Conservation (phyloP, 108 stramenopile genomes). For the Skeletonema grethae region DNA sequence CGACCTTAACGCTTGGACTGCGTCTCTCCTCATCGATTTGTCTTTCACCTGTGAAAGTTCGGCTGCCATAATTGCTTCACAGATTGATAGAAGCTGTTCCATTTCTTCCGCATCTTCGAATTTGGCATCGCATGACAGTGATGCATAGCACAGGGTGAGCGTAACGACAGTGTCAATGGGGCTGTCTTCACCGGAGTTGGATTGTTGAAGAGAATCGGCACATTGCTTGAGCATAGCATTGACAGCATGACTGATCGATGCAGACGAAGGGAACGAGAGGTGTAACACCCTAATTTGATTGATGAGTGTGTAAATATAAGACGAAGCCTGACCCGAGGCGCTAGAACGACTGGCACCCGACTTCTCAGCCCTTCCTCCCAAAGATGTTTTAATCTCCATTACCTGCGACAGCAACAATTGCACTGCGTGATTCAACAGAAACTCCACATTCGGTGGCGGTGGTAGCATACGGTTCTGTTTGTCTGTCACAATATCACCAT, state of each 20-base stretch:
- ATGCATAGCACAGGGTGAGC: slow-evolving; percentile 58
- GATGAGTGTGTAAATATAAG: slow-evolving; percentile 53
- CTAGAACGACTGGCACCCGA: slow-evolving; percentile 47
- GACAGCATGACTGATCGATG: slow-evolving; percentile 16
- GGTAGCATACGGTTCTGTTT: slow-evolving; percentile 64
- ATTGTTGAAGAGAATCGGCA: slow-evolving; percentile 8
- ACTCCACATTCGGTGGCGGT: slow-evolving; percentile 75
- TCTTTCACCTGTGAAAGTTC: slow-evolving; percentile 30
- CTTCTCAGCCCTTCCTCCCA: slow-evolving; percentile 6
- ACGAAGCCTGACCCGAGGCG: slow-evolving; percentile 37
- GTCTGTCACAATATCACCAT: slow-evolving; percentile 78
- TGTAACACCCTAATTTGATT: slow-evolving; percentile 47
- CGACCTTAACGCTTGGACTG: slow-evolving; percentile 58
- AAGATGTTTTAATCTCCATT: slow-evolving; percentile 23
- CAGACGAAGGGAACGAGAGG: slow-evolving; percentile 51
- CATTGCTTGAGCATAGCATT: slow-evolving; percentile 46
- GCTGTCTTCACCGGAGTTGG: not conserved
- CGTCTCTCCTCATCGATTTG: slow-evolving; percentile 30
- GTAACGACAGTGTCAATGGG: not conserved
- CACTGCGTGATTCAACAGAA: slow-evolving; percentile 58
- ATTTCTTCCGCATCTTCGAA: slow-evolving; percentile 24
- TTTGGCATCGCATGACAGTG: slow-evolving; percentile 68
- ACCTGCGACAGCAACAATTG: slow-evolving; percentile 67
- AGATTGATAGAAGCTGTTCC: slow-evolving; percentile 7
- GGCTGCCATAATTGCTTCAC: slow-evolving; percentile 26